phyloP scores from a whole-genome alignment of 257 asterid genomes.

The Anisodus acutangulus region DNA sequence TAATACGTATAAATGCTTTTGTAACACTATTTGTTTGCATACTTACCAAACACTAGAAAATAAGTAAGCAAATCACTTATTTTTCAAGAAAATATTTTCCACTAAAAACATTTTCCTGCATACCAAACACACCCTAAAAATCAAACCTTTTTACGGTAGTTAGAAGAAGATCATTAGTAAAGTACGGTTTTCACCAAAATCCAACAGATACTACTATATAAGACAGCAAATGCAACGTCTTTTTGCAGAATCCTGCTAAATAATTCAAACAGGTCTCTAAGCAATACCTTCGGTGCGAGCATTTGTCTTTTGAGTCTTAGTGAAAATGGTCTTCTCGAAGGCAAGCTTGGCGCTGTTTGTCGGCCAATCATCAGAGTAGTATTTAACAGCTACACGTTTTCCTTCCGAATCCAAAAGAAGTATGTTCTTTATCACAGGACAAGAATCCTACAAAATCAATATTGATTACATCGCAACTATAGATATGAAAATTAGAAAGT shows the following conservation, averaged over 20 bases:
- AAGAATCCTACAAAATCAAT: constrained; percentile 63
- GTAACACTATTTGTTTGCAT: too few species aligned
- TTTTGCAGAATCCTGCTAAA: neutral
- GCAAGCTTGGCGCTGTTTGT: constrained; percentile 78
- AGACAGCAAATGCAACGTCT: neutral
- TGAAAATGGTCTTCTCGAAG: constrained; percentile 78
- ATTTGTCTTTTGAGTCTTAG: constrained; percentile 91
- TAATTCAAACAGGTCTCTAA: neutral
- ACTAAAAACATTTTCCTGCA: too few species aligned
- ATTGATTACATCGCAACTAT: neutral
- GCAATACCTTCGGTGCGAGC: constrained; percentile 85
- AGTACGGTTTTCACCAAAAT: neutral
- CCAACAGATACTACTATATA: too few species aligned
- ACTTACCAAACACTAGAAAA: too few species aligned
- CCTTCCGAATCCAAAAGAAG: constrained; percentile 94
- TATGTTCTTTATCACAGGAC: constrained; percentile 87
- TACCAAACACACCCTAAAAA: too few species aligned
- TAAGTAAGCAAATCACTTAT: too few species aligned
- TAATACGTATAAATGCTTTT: too few species aligned
- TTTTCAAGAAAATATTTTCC: too few species aligned
- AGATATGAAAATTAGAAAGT: too few species aligned
- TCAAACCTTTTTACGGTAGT: too few species aligned
- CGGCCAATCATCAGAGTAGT: constrained; percentile 90
- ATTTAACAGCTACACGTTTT: constrained; percentile 95
- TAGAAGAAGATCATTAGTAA: too few species aligned